Evolutionary conservation across 2,329 filamentous ascomycete genomes (phyloP), one percentile per base, ranked within the genome.

Genomic region (Diaporthe batatas): DNA sequence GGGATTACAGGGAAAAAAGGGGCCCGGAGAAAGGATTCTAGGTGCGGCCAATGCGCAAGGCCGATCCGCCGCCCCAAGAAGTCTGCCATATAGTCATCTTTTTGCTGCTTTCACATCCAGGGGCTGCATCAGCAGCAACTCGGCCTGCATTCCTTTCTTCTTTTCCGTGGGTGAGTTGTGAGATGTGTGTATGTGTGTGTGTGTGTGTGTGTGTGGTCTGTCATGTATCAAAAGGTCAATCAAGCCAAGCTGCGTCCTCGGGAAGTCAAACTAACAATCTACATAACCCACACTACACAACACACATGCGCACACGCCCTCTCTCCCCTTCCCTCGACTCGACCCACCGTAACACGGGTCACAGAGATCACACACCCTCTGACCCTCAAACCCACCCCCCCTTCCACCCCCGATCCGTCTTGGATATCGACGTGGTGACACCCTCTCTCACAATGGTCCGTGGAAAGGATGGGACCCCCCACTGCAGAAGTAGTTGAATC

Each of bases 321-420:
- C 1, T 2, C 39, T 42, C 6, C 39, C 39, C 39, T 42, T 18
- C 39, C 39, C 39, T 42, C 16, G 14, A 14, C 39, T 42, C n/a
- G 8, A 7, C 59, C 42, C 47, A 51, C n/a, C 47, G n/a, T 21
- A n/a, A 51, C 62, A 65, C 32, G 44, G 44, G 29, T 25, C 62
- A 34, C 29, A 65, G 44, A 65, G 44, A 65, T 65, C 62, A 65
- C 59, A 65, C 59, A 47, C 59, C 59, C 59, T 49, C 62, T 51
- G 51, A 51, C 29, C 29, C 29, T 29, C 29, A n/a, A n/a, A n/a
- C 29, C 29, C 29, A 3, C 29, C 29, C 29, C 5, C 29, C 29
- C 29, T 5, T 29, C 29, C 21, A 1, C 6, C n/a, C 62, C 62
- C 29, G 44, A 65, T 51, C 36, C 29, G 62, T 51, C 49, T 65